Base-by-base conservation (phyloP, 2,329 filamentous ascomycete species). In the Huntiella abstrusa region DNA sequence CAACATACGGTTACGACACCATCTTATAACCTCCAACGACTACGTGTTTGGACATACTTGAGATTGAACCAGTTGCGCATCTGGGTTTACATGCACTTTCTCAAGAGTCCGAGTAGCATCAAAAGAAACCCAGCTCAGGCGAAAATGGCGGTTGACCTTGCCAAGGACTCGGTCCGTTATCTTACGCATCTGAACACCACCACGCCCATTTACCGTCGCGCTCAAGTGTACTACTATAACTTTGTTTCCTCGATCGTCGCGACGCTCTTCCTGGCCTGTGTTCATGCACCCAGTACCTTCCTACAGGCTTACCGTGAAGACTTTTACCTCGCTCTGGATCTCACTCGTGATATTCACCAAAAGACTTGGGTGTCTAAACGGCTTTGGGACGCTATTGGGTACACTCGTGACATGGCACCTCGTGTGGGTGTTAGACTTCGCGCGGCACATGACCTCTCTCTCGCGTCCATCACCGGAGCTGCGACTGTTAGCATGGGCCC, bases 11-110 rank as follows among this genome's bases (percentile, higher is more conserved):
- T 57, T 54, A 70, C 69, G 7, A 67, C 69, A 1, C 68, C 71
- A 0, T 73, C 70, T 15, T 80, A 83, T 52, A 77, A 77, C 51
- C 64, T 80, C 15, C 77, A 79, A 53, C 77, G 87, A 4, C 66
- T 92, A 10, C 80, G 83, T 50, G 79, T 95, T 41, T 77, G 91
- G 59, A 79, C 91, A 13, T 91, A 92, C 57, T 66, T 95, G 12
- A 76, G 87, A 35, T 75, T 85, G 37, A 95, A 94, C 55, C 86
- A 93, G 64, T 83, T 93, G 63, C 80, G 87, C 4, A 91, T 87
- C 49, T 77, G 85, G 58, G 82, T 95, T 22, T 87, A 92, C 59
- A 83, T 85, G 0, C 86, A 86, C 0, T 78, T 94, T 2, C 65
- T 96, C 6, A 84, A 94, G 59, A 88, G 81, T 13, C 77, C 83